Base-by-base conservation (phyloP, 805 yeast genomes). In the Wickerhamiella sorbophila region DNA sequence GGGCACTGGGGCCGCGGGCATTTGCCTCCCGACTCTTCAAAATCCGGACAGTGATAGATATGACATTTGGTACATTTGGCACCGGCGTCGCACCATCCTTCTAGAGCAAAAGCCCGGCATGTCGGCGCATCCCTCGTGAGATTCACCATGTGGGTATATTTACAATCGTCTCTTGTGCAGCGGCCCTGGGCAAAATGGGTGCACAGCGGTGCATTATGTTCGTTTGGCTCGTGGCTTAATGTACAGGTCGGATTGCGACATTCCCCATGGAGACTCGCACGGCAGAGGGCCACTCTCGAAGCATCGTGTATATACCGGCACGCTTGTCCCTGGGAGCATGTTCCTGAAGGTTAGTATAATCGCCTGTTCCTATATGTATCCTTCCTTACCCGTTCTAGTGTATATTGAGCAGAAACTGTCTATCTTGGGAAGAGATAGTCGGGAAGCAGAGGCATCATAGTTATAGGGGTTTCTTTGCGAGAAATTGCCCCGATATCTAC, bases 31-130 rank as follows among this genome's bases (percentile, higher is more conserved):
- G 63, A 63, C 45, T 73, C 75, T 48, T 72, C 77, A 49, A 68
- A 71, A 52, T 81, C 88, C 0, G 93, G 88, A 59, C 93, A 82
- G 44, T 72, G 72, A 49, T 64, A 69, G 14, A 61, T 58, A 53
- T 82, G 94, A 29, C 69, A 57, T 36, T 70, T 67, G 4, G 69
- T 65, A 53, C 93, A 82, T 24, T 52, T 48, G 20, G 59, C 52
- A 0, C 91, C 94, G 19, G 71, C 57, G 24, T 63, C 70, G 57
- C 93, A 83, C 61, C 71, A 79, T 1, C 87, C 86, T 15, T 72
- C 72, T 27, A 76, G 51, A 4, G 87, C 70, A 62, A 82, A 83
- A 22, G 71, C 75, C 18, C 83, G 64, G 53, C 94, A 82, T 0
- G 74, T 63, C 53, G 65, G 60, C 3, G 75, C 59, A 22, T 63